Evolutionary conservation across 768 basidiomycete species (phyloP).

Genomic region (Floccularia luteovirens): DNA sequence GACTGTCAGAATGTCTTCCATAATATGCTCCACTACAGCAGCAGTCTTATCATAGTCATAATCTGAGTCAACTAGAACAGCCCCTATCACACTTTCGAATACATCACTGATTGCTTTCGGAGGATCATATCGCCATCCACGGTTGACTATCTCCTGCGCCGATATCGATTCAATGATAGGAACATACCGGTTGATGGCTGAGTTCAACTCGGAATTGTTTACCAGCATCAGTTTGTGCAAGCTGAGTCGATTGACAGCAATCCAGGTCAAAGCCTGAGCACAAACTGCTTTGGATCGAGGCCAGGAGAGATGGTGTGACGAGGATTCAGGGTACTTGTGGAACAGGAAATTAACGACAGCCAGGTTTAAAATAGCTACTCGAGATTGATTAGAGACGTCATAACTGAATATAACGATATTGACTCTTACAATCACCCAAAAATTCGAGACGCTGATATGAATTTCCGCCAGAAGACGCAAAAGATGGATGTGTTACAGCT

Average conservation of each 20-base stretch:
- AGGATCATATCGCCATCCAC: conserved; percentile 78
- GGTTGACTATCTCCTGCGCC: conserved; percentile 52
- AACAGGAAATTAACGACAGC: conserved; percentile 70
- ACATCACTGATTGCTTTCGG: conserved; percentile 84
- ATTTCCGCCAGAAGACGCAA: conserved; percentile 37
- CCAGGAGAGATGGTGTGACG: conserved; percentile 70
- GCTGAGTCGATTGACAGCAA: conserved; percentile 56
- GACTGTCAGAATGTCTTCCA: conserved; percentile 58
- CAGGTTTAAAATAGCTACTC: conserved; percentile 59
- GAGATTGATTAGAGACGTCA: background rate
- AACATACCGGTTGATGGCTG: conserved; percentile 53
- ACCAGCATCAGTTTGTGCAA: conserved; percentile 68
- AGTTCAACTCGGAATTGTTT: conserved; percentile 60
- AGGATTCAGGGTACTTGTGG: conserved; percentile 59
- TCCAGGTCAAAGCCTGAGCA: conserved; percentile 59
- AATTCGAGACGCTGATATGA: conserved; percentile 88
- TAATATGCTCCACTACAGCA: conserved; percentile 49
- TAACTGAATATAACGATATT: background rate
- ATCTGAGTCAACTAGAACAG: conserved; percentile 73
- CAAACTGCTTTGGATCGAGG: conserved; percentile 69
- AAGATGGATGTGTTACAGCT: conserved; percentile 84
- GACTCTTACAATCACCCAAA: conserved; percentile 73
- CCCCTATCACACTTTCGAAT: conserved; percentile 79
- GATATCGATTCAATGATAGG: conserved; percentile 50
- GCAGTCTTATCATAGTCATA: conserved; percentile 67